Base-by-base conservation (phyloP, 371 early-diverging fungal genomes). In the Lichtheimia corymbifera region DNA sequence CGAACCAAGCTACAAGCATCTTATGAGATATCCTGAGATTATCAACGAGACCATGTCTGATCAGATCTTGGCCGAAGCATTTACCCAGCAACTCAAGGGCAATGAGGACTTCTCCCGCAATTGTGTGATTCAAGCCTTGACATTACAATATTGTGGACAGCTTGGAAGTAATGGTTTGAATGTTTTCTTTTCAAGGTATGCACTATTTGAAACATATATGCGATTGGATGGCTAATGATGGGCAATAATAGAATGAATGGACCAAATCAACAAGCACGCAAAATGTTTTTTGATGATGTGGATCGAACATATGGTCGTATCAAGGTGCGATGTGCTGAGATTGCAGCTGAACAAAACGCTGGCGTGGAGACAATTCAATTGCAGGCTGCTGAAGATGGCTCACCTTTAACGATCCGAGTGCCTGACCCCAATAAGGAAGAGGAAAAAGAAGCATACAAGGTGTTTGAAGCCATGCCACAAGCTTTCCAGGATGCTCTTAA, bases 31-130 rank as follows among this genome's bases (percentile, higher is more conserved):
- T 65, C 83, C 90, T 17, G 76, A 84, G 15, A 78, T 97, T 24
- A 86, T 90, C 25, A 83, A 76, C 28, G 86, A 88, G 59, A 82
- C 74, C 41, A 85, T 84, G 53, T 83, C 88, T 5, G 96, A 97
- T 72, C 86, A 93, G 70, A 88, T 97, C 49, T 74, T 97, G 58
- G 93, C 92, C 0, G 88, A 92, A 52, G 97, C 94, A 9, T 95
- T 97, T 63, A 83, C 87, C 22, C 72, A 83, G 15, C 88, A 94
- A 66, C 83, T 95, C 55, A 79, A 82, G 9, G 93, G 92, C 17
- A 76, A 91, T 11, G 75, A 77, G 40, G 69, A 74, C 9, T 79
- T 83, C 50, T 88, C 95, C n/a, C 80, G 82, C 61, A 87, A 85
- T 45, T 91, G 88, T 62, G 93, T 96, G 13, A 84, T 84, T 62